These are phyloP conservation scores for Mallotus repandus DNA, from an alignment of 441 rosid genomes.

Conservation along the genomic window DNA sequence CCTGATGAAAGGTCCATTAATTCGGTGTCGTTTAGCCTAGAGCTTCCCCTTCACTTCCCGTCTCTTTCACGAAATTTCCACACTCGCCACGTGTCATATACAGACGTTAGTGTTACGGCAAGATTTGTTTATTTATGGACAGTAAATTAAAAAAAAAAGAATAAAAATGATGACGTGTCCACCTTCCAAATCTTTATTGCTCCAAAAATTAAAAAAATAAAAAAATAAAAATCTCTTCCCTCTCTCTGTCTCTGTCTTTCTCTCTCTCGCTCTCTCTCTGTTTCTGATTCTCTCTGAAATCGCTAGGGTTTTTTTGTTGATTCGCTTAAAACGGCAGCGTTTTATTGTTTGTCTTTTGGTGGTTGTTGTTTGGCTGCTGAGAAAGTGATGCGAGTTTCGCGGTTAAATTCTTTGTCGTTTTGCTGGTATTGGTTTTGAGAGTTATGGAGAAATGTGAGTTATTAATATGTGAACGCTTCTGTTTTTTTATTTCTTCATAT, in stretches of 20 bases:
- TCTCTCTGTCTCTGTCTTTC: background rate
- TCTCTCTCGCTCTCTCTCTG: constrained; percentile 4
- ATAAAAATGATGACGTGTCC: constrained; percentile 41
- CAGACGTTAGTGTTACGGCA: constrained; percentile 68
- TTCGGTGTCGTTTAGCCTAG: constrained; percentile 25
- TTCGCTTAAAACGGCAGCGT: background rate
- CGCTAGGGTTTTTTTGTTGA: constrained; percentile 5
- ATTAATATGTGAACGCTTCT: background rate
- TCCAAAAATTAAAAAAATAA: constrained; percentile 17
- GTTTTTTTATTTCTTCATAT: background rate
- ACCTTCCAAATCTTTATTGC: constrained; percentile 25
- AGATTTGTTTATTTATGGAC: constrained; percentile 15
- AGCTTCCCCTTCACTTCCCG: constrained; percentile 32
- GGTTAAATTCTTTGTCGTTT: no score
- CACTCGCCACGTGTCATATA: constrained; percentile 36
- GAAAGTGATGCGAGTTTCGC: constrained; percentile 1
- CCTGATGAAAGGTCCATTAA: background rate
- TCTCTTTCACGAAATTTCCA: constrained; percentile 20
- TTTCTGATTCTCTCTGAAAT: background rate
- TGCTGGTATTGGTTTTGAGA: background rate
- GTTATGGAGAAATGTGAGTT: constrained; percentile 17
- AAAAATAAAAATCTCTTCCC: constrained; percentile 23
- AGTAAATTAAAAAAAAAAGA: background rate
- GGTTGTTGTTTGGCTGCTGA: constrained; percentile 21
- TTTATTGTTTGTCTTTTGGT: background rate